Base-by-base conservation (phyloP, 768 basidiomycete genomes). In the Suillus subaureus region DNA sequence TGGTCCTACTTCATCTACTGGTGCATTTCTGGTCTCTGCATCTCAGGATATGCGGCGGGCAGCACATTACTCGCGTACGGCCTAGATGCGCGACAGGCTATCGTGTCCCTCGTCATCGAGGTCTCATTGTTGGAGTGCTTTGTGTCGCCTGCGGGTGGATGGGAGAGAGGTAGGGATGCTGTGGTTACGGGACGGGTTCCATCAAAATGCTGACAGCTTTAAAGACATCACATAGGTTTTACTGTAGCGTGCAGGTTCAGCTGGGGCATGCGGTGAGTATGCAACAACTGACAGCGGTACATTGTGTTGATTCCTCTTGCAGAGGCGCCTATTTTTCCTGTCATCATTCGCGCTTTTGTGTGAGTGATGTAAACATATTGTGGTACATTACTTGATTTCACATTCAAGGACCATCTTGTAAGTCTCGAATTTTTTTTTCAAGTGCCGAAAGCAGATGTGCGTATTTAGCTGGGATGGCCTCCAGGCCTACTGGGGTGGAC, bases 1-100 rank as follows among this genome's bases (percentile, higher is more conserved):
- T 68, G 69, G 64, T 69, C 68, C 56, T 77, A 70, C 67, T 70
- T 72, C 56, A 71, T 71, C 47, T 75, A 74, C 64, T 74, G 73
- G 72, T 68, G 72, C 31, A 70, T 69, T 62, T 55, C 64, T 49
- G 70, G 70, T 33, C 65, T 70, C 61, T 66, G 69, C 52, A 70
- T 70, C 47, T 66, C 64, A 45, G 69, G 62, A 28, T 70, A 70
- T 55, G 64, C 69, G 23, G 49, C 47, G 21, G 69, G 69, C 45
- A 69, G 68, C 42, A 70, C 69, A 62, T 60, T 70, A 23, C 69
- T 70, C 55, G 69, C 68, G 54, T 70, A 70, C 43, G 69, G 69
- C 7, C 62, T 70, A 49, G 66, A 68, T 37, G 63, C 69, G 26
- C 61, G 37, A 39, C 69, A 70, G 42, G 64, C 69, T 31, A 69